These are phyloP conservation scores for Daedaleopsis nitida DNA, from an alignment of 768 basidiomycete species.

Conservation along the genomic window DNA sequence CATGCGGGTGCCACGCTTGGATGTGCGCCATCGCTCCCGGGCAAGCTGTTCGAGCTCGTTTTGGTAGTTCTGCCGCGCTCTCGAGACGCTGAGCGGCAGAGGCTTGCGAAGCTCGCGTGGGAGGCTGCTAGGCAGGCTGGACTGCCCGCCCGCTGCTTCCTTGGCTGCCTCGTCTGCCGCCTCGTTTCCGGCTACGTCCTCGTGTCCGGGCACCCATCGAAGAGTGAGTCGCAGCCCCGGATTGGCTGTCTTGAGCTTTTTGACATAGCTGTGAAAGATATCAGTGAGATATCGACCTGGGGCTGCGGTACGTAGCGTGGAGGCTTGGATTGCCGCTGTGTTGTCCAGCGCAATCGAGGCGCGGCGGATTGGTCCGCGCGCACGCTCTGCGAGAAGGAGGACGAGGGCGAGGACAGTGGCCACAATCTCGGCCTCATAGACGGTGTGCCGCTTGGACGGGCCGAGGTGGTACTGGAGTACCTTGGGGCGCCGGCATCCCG, in stretches of 20 bases:
- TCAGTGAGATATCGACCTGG: too few relatives aligned
- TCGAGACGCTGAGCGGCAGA: too few relatives aligned
- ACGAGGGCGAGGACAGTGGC: too few relatives aligned
- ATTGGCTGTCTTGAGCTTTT: not conserved
- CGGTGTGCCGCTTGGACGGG: conserved; percentile 23
- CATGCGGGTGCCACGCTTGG: too few relatives aligned
- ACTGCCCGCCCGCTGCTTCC: too few relatives aligned
- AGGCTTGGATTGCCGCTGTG: not conserved
- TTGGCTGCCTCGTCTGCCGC: too few relatives aligned
- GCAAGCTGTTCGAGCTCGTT: too few relatives aligned
- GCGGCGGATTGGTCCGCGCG: not conserved
- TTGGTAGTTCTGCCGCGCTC: too few relatives aligned
- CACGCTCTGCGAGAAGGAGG: conserved; percentile 28
- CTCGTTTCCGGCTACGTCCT: conserved; percentile 26
- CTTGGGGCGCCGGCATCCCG: not conserved
- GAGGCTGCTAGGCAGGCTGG: too few relatives aligned
- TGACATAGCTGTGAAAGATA: not conserved
- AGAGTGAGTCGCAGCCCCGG: conserved; percentile 2
- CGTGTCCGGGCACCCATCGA: conserved; percentile 28
- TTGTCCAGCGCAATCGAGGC: not conserved
- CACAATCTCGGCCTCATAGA: conserved; percentile 32
- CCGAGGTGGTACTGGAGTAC: conserved; percentile 25
- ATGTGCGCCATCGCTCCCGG: too few relatives aligned
- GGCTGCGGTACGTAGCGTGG: not conserved
- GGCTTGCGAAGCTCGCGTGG: too few relatives aligned